These are phyloP conservation scores for Pythium utonaiense DNA, from an alignment of 352 stramenopile species.

Conservation along the genomic window DNA sequence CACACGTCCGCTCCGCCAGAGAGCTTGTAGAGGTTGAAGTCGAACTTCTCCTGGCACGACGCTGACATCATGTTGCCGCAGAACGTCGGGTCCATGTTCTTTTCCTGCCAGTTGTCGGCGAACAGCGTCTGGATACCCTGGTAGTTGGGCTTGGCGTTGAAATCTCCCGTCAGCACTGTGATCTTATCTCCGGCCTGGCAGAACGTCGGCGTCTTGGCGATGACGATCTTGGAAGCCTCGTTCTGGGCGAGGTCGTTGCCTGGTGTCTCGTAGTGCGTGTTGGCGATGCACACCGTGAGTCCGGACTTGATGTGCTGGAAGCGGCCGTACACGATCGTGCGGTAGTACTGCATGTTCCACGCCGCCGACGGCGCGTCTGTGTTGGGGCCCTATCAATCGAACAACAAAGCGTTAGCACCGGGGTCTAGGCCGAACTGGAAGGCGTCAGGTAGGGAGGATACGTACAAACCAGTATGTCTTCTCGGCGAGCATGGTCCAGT, in stretches of 20 bases:
- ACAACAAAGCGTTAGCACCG: too few relatives aligned
- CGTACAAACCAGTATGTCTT: slow-evolving; percentile 66
- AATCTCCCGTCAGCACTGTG: slow-evolving; percentile 61
- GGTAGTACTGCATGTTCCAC: slow-evolving; percentile 75
- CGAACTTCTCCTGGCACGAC: slow-evolving; percentile 66
- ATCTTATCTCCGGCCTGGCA: slow-evolving; percentile 59
- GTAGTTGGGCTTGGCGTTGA: slow-evolving; percentile 69
- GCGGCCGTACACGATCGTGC: slow-evolving; percentile 61
- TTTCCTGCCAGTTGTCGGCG: slow-evolving; percentile 43
- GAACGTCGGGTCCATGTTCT: slow-evolving; percentile 51
- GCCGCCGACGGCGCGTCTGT: slow-evolving; percentile 41
- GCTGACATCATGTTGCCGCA: slow-evolving; percentile 59
- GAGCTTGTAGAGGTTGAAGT: slow-evolving; percentile 56
- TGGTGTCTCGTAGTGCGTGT: slow-evolving; percentile 82
- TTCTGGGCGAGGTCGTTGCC: slow-evolving; percentile 70
- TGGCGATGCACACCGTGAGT: slow-evolving; percentile 65
- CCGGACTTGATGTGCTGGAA: slow-evolving; percentile 68
- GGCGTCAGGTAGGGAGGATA: too few relatives aligned
- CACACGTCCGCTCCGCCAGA: slow-evolving; percentile 32
- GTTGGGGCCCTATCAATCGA: slow-evolving; percentile 40
- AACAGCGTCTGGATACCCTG: slow-evolving; percentile 61
- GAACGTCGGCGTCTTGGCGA: slow-evolving; percentile 40
- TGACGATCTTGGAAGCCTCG: slow-evolving; percentile 63
- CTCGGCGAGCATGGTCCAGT: slow-evolving; percentile 54
- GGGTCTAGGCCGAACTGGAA: too few relatives aligned